Conservation (phyloP, 164 flowering plant genomes). For the Magnolia officinalis region DNA sequence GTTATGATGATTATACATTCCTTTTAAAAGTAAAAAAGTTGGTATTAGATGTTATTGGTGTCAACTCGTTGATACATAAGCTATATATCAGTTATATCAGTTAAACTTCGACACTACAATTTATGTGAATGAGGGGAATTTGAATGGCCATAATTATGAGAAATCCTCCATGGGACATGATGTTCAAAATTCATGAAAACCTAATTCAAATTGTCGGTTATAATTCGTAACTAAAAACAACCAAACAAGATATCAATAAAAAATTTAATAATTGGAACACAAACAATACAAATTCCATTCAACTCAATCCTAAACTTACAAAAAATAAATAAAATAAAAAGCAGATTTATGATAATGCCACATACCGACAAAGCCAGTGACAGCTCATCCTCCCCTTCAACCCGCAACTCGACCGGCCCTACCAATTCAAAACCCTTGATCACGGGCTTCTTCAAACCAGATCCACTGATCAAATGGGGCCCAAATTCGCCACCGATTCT, state of each 20-base stretch:
- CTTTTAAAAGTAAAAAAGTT: too few relatives aligned
- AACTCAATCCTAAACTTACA: not conserved
- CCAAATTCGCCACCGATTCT: constrained; percentile 23
- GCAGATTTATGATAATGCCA: not conserved
- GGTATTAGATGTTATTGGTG: too few relatives aligned
- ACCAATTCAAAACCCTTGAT: constrained; percentile 44
- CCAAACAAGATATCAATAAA: not conserved
- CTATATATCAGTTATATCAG: too few relatives aligned
- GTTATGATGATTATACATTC: too few relatives aligned
- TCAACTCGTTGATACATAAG: too few relatives aligned
- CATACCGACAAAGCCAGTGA: constrained; percentile 59
- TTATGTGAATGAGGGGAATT: too few relatives aligned
- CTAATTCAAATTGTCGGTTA: not conserved
- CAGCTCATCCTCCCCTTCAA: constrained; percentile 31
- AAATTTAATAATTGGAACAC: not conserved
- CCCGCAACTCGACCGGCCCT: constrained; percentile 64
- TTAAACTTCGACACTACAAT: too few relatives aligned
- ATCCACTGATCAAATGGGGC: constrained; percentile 16
- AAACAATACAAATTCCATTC: not conserved
- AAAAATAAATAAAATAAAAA: not conserved
- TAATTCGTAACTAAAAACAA: not conserved
- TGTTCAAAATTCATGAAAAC: not conserved
- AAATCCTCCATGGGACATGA: not conserved
- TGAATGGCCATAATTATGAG: too few relatives aligned
- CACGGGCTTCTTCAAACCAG: constrained; percentile 24